Evolutionary conservation across 805 yeast species (phyloP), one percentile per base, ranked within the genome.

Genomic region (Nakazawaea ernobii): DNA sequence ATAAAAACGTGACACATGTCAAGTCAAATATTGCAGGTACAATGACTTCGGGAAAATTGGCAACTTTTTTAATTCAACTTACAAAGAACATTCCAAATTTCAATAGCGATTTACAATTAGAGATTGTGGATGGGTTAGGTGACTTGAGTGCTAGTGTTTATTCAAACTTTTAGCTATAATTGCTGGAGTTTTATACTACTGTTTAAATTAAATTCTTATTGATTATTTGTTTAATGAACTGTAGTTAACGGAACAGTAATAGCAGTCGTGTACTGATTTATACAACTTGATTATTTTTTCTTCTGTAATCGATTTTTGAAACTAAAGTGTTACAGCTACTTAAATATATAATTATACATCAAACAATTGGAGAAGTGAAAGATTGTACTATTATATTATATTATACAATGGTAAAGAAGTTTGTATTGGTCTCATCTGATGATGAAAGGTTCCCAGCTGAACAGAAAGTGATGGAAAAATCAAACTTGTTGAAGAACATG

Each of bases 111-210:
- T 52, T 61, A 7, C 53, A 63, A 36, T 66, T 82, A 74, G 73
- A 75, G 53, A 67, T 66, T 49, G 63, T 73, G 30, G 82, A 78
- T 14, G 89, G 82, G 53, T 73, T 91, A 49, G 95, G 87, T 54
- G 96, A 89, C 51, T 74, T 91, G 55, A 84, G 96, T 66, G 97
- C 97, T 4, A 75, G 89, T 54, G 91, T 91, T 8, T 91, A 91
- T 63, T 84, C 96, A 15, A 89, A 89, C 58, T 87, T 86, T 32
- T 48, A 20, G 24, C 24, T n/a, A n/a, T n/a, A n/a, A n/a, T n/a
- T n/a, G n/a, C n/a, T n/a, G n/a, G n/a, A n/a, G n/a, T n/a, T n/a
- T n/a, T n/a, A n/a, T n/a, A 20, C 24, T 20, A 20, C 24, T 20
- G 5, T 20, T 20, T 5, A 20, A 5, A 20, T 5, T 20, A 20